Evolutionary conservation across 1,284 basidiomycete genomes (phyloP).

Genomic region (Marasmius fiardii): DNA sequence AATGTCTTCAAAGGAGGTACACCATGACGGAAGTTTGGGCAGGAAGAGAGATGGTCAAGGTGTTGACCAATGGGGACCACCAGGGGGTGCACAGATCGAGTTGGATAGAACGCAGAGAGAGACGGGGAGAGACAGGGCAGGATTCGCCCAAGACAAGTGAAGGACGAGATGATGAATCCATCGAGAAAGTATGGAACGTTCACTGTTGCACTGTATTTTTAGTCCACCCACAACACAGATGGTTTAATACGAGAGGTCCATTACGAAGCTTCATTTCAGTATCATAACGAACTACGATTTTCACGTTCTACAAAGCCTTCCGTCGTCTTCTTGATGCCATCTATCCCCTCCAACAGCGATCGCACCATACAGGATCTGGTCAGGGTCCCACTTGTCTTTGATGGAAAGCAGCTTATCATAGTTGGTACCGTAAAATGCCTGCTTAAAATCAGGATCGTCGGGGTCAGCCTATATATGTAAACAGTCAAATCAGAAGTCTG

Average conservation of each 20-base stretch:
- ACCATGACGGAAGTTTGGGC: slow-evolving; percentile 22
- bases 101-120: neutral
- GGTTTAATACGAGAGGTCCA: too few species aligned
- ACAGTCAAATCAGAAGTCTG: neutral
- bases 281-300: too few species aligned
- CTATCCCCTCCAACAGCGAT: slow-evolving; percentile 22
- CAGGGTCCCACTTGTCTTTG: slow-evolving; percentile 22
- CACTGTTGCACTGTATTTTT: too few species aligned
- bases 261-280: too few species aligned
- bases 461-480: slow-evolving; percentile 14
- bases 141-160: neutral
- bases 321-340: slow-evolving; percentile 17
- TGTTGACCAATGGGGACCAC: slow-evolving; percentile 10
- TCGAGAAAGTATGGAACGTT: too few species aligned
- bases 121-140: slow-evolving; percentile 1
- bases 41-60: slow-evolving; percentile 21
- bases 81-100: neutral
- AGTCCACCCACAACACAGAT: too few species aligned
- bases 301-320: slow-evolving; percentile 15
- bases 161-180: neutral
- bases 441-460: slow-evolving; percentile 19
- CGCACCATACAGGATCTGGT: slow-evolving; percentile 20
- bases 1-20: slow-evolving; percentile 25
- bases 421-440: slow-evolving; percentile 20
- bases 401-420: slow-evolving; percentile 18